phyloP scores from a whole-genome alignment of 352 stramenopile species.

The Peronospora destructor region DNA sequence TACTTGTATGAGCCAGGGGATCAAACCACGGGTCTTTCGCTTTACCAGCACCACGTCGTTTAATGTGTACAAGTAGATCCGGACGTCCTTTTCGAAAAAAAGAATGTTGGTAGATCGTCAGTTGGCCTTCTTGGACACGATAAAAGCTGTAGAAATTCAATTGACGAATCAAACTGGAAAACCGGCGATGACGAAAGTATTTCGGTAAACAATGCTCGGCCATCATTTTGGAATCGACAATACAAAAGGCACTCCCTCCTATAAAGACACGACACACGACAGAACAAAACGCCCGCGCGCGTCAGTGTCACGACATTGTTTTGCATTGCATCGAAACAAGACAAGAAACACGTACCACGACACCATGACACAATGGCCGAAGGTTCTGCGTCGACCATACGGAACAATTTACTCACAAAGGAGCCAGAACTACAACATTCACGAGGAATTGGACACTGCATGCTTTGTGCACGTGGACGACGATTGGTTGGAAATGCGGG shows the following conservation, averaged over 20 bases:
- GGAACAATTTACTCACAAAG: slow-evolving; percentile 82
- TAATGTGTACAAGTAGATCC: slow-evolving; percentile 79
- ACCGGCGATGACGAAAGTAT: slow-evolving; percentile 87
- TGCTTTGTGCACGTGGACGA: slow-evolving; percentile 42
- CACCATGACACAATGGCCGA: slow-evolving; percentile 81
- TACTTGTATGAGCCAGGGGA: slow-evolving; percentile 39
- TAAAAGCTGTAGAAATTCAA: slow-evolving; percentile 92
- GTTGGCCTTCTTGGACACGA: slow-evolving; percentile 78
- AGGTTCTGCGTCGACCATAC: slow-evolving; percentile 80
- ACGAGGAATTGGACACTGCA: slow-evolving; percentile 35
- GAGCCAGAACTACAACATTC: slow-evolving; percentile 63
- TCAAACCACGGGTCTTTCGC: slow-evolving; percentile 84
- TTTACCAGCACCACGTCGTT: slow-evolving; percentile 73
- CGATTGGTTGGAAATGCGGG: slow-evolving; percentile 15
- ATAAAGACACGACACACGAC: not conserved
- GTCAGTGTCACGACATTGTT: not conserved
- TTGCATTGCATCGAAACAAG: no score
- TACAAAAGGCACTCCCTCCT: slow-evolving; percentile 87
- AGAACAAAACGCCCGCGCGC: not conserved
- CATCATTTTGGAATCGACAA: slow-evolving; percentile 86
- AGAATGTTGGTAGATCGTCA: slow-evolving; percentile 83
- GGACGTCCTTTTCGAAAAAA: slow-evolving; percentile 79
- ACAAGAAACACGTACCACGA: slow-evolving; percentile 25
- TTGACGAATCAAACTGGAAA: slow-evolving; percentile 86
- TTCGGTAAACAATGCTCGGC: slow-evolving; percentile 85